Percentiles rank a stretch among this genome's conserved stretches.
Evolutionary conservation across 257 asterid genomes (phyloP).

Genomic region (Solanum chaucha): DNA sequence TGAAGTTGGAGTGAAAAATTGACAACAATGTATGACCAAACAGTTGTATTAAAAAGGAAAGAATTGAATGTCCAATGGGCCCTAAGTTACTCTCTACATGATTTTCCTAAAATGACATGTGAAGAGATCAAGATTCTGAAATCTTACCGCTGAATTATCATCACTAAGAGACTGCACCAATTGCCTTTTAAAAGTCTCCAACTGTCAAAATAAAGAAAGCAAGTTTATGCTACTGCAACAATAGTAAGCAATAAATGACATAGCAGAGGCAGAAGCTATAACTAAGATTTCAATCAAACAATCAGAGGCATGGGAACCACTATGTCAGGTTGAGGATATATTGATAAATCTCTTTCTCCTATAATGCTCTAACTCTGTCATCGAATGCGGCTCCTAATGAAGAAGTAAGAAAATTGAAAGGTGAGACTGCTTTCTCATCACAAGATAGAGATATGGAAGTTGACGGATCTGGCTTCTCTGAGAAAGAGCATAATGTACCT

Average conservation of each 20-base stretch:
- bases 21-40: neutral
- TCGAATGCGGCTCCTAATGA: neutral
- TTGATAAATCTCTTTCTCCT: neutral
- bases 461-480: neutral
- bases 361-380: neutral
- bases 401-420: neutral
- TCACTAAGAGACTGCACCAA: constrained; percentile 83
- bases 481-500: neutral
- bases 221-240: neutral
- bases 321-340: neutral
- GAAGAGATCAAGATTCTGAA: neutral
- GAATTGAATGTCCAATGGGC: neutral
- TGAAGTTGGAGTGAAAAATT: neutral
- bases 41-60: neutral
- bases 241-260: neutral
- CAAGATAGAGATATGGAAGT: neutral
- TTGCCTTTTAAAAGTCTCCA: constrained; percentile 87
- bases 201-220: constrained; percentile 24
- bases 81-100: neutral
- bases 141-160: constrained; percentile 64
- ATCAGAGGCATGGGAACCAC: neutral
- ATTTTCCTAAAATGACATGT: neutral
- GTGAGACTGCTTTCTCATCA: neutral
- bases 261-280: neutral
- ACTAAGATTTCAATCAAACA: neutral